Evolutionary conservation across 495 filamentous ascomycete species (phyloP), one percentile per base, ranked within the genome.

Genomic region (Neurospora sp.): DNA sequence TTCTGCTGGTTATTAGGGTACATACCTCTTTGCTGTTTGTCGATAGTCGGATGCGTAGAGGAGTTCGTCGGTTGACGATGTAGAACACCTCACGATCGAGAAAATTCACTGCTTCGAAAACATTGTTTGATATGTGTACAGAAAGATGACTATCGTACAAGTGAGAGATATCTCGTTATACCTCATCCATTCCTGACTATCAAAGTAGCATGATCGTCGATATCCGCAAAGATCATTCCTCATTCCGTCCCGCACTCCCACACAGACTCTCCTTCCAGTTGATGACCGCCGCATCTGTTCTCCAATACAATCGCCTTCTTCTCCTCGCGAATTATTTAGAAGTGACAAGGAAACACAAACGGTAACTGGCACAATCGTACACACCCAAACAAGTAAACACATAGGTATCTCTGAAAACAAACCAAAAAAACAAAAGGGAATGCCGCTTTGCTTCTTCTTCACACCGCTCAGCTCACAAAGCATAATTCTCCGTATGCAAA

Each of bases 401-500:
- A 6, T 31, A 62, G 54, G 54, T 62, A 62, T 62, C 54, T 62
- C 28, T 31, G 3, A 19, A 62, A 19, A 62, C 0, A 15, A 13
- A 28, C 8, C 24, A 59, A 24, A 71, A 31, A 54, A 13, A n/a
- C 28, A 62, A 71, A 21, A 59, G 21, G 7, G 6, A 59, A 71
- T 28, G 38, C 71, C 40, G 39, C 21, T 38, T 62, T 71, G 4
- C 70, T 48, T 39, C 39, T 71, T 21, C 40, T 38, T 37, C 17
- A 17, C n/a, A 8, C 15, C 37, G 24, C 48, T 8, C 21, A n/a
- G 5, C 8, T 80, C 42, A 96, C 70, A 95, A 84, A 45, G 93
- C 92, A 83, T 96, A 97, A 80, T 97, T 97, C 86, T 98, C 95
- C 13, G 94, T 91, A 86, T 98, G 95, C 81, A 98, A 81, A 80